Base-by-base conservation (phyloP, 345 rosid genomes). In the Lumnitzera racemosa region DNA sequence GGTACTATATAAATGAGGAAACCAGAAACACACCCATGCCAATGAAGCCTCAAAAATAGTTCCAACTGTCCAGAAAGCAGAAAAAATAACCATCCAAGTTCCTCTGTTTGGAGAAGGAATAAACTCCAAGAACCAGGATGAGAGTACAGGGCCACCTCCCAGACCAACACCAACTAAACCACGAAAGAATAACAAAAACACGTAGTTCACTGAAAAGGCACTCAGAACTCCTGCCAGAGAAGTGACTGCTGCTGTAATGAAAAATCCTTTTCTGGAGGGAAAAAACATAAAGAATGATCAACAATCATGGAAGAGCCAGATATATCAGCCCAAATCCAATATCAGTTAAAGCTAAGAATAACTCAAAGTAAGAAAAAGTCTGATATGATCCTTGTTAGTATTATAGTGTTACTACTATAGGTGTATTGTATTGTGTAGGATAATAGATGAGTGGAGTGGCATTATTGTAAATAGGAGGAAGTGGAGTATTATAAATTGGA, bases 81-180 rank as follows among this genome's bases (percentile, higher is more conserved):
- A 82, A 78, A 87, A 89, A 73, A 89, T 65, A 61, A 89, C 90
- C 98, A 89, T 91, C 98, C 96, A 91, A 60, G 80, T 69, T 56
- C 96, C 98, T 78, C 96, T 72, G 69, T 72, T 85, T 46, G 98
- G 87, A 41, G 98, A 84, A 56, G 96, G 98, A 57, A 91, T 78
- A 70, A 91, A 91, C 75, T 91, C 98, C 61, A 91, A 76, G 78
- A 77, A 89, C 98, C 96, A 91, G 13, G 98, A 78, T 23, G 71
- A 75, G 48, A 91, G 92, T 53, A 91, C 98, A 69, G 86, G 98
- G 46, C 92, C 98, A 29, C 98, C 96, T 69, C 98, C 98, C 62
- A 91, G 61, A 41, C 98, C 98, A 56, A 91, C 78, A 66, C 98
- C 98, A 65, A 91, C 96, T 29, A 91, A 74, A 67, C 82, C 80